Base-by-base conservation (phyloP, 2,329 filamentous ascomycete species). In the Elsinoe fawcettii region DNA sequence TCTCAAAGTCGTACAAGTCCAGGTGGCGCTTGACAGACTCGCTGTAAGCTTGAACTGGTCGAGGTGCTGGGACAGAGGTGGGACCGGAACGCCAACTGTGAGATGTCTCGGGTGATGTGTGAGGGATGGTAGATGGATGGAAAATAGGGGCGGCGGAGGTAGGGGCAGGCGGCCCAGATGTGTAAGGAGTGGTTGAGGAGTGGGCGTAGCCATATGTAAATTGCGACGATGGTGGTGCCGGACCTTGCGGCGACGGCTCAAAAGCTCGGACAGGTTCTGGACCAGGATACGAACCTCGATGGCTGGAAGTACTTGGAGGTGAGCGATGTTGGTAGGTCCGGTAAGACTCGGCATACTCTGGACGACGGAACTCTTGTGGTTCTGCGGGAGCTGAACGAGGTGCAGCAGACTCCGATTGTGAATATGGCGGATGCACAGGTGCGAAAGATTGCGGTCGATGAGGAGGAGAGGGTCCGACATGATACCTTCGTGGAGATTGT, bases 21-120 rank as follows among this genome's bases (percentile, higher is more conserved):
- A 85, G 70, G 67, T 85, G 82, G 37, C 82, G 76, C 66, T 86
- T 85, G n/a, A 84, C 78, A 9, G 71, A 76, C 51, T 77, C 73
- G 25, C 74, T 75, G 60, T 72, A 68, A 6, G 53, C 63, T 61
- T 20, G 65, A 55, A 37, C 49, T 36, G 25, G 71, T 67, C 51
- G 36, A 14, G 51, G 34, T 22, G 44, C 14, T 5, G 60, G 58
- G 2, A 27, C 44, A 5, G 30, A 23, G 2, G 65, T 61, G 53
- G 63, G 66, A 18, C 74, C 72, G 5, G 65, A 58, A 53, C 71
- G 72, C 72, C 73, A 74, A 18, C 66, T 59, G 5, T 67, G 62
- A 11, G 69, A 63, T 51, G 71, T 69, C 18, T 70, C 65, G 8
- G 69, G 63, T 16, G 71, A 71, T 23, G 73, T 70, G 18, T 73